phyloP scores from a whole-genome alignment of 345 rosid species.

The Citrus mangshanensis region DNA sequence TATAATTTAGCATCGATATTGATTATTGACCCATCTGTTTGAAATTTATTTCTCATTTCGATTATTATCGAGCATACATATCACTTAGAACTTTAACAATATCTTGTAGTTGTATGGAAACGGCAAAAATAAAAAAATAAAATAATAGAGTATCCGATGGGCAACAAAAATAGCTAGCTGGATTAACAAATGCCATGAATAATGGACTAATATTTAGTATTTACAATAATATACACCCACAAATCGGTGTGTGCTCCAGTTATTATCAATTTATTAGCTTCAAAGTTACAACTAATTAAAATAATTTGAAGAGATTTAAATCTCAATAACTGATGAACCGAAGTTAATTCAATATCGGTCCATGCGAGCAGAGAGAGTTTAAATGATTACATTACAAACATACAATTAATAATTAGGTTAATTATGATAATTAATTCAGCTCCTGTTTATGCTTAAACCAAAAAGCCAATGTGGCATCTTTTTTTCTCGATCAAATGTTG shows the following conservation, averaged over 20 bases:
- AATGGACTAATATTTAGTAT: conserved; percentile 10
- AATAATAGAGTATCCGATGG: neutral
- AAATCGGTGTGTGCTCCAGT: neutral
- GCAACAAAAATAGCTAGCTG: neutral
- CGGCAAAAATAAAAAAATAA: neutral
- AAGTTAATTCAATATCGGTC: conserved; percentile 6
- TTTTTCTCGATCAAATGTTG: conserved; percentile 53
- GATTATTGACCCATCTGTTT: neutral
- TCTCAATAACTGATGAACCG: conserved; percentile 25
- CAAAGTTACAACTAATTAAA: conserved; percentile 10
- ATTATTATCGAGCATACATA: neutral
- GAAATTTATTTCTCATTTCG: neutral
- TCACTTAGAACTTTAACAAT: neutral
- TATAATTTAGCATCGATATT: neutral
- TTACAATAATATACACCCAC: conserved; percentile 23
- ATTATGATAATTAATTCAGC: conserved; percentile 17
- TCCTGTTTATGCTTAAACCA: conserved; percentile 50
- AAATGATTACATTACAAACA: conserved; percentile 6
- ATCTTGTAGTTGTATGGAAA: neutral
- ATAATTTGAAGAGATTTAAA: conserved; percentile 3
- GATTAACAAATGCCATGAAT: neutral
- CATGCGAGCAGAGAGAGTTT: conserved; percentile 3
- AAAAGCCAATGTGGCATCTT: conserved; percentile 75
- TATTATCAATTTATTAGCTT: conserved; percentile 17
- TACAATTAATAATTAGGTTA: neutral